Evolutionary conservation across 2,329 filamentous ascomycete species (phyloP).

Genomic region (Aspergillus fumigatus): DNA sequence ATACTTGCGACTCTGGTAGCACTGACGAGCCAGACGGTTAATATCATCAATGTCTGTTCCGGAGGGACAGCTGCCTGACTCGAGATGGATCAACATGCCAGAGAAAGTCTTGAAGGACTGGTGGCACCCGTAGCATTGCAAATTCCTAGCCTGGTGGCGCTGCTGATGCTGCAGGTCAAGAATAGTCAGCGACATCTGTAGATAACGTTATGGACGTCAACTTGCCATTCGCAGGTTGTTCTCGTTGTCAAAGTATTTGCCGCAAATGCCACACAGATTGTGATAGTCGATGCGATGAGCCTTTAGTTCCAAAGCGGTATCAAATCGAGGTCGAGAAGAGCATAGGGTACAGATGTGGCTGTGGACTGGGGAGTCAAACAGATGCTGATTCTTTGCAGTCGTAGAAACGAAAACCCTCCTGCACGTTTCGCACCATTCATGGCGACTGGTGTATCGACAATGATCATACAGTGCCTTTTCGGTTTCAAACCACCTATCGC

Average conservation of each 20-base stretch:
- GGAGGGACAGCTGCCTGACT: slow-evolving; percentile 5
- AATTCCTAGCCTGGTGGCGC: slow-evolving; percentile 5
- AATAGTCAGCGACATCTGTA: slow-evolving; percentile 1
- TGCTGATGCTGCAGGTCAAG: slow-evolving; percentile 5
- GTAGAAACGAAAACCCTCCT: slow-evolving; percentile 6
- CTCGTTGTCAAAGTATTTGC: slow-evolving; percentile 6
- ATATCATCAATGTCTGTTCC: not conserved
- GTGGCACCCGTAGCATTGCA: slow-evolving; percentile 8
- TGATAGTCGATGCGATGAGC: slow-evolving; percentile 2
- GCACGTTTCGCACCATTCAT: slow-evolving; percentile 11
- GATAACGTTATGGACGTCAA: slow-evolving; percentile 2
- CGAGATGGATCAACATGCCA: slow-evolving; percentile 8
- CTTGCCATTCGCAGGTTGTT: slow-evolving; percentile 10
- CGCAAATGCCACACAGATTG: slow-evolving; percentile 6
- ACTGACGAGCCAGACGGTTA: not conserved
- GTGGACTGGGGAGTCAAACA: slow-evolving; percentile 1
- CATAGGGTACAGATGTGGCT: slow-evolving; percentile 5
- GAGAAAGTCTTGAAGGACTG: slow-evolving; percentile 6
- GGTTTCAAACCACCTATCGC: slow-evolving; percentile 7
- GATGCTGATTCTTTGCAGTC: slow-evolving; percentile 5
- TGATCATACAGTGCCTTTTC: slow-evolving; percentile 6
- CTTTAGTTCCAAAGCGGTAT: slow-evolving; percentile 4
- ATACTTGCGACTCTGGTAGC: slow-evolving; percentile 1
- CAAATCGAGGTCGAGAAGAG: slow-evolving; percentile 3
- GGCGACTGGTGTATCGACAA: slow-evolving; percentile 7